Evolutionary conservation across 345 rosid genomes (phyloP), one percentile per base, ranked within the genome.

Genomic region (Ceriops zippeliana): DNA sequence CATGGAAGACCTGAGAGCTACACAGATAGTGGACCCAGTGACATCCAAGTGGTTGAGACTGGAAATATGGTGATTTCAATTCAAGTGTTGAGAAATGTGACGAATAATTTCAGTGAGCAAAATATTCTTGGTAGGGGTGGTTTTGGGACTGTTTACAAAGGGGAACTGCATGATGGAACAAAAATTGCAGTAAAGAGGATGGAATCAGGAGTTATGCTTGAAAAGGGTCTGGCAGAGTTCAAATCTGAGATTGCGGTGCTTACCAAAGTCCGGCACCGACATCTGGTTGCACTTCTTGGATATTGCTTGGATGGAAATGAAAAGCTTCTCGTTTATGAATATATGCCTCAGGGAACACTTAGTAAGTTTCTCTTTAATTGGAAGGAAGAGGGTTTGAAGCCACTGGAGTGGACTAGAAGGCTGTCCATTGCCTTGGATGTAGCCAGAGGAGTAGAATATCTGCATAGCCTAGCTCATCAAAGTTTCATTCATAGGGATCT

Each of bases 1-100:
- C 63, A 79, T 62, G 81, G 78, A 34, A 84, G 76, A 66, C 82
- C 74, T 67, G 68, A 70, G 73, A 85, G 91, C 71, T 80, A 78
- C 61, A 58, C 74, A 31, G 58, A 54, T 9, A 26, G 58, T 54
- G 58, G 58, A 54, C 58, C 27, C 27, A 54, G 30, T 22, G 58
- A 54, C 30, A 22, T 54, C 27, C 58, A 54, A 1, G 58, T 54
- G 30, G 58, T 54, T 22, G 58, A 54, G 27, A 26, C 58, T 54
- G 58, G 58, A 26, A 54, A 26, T 22, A 54, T 54, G 58, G 58
- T 54, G 24, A 54, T 54, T 26, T 54, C 58, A 54, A 54, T 54
- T 54, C 58, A 54, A 22, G 28, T 54, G 15, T 26, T 54, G 30
- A 54, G 58, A 54, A 22, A 54, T 26, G 58, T 54, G 58, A 54